phyloP scores from a whole-genome alignment of 1,139 yeast genomes.

The Lodderomyces beijingensis region DNA sequence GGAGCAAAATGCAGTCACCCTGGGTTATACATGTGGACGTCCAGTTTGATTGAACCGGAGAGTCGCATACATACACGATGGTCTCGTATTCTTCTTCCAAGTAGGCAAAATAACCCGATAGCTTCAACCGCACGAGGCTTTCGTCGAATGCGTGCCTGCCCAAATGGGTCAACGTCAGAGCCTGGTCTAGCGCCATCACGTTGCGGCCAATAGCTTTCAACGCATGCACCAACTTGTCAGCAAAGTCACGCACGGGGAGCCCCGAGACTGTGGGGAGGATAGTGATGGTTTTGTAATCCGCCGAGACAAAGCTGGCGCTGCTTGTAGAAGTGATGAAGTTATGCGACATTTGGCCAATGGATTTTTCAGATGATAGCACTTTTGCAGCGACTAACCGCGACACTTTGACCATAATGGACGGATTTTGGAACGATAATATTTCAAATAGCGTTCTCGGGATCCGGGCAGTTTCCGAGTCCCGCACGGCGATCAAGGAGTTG shows the following conservation, averaged over 20 bases:
- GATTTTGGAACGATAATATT: constrained; percentile 75
- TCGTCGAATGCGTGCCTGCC: constrained; percentile 95
- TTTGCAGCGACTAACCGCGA: constrained; percentile 83
- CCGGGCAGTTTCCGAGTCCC: constrained; percentile 92
- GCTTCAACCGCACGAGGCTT: constrained; percentile 69
- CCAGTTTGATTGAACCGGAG: constrained; percentile 82
- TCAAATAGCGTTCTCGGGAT: constrained; percentile 89
- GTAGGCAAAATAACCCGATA: constrained; percentile 86
- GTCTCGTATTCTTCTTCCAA: constrained; percentile 86
- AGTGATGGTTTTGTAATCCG: constrained; percentile 76
- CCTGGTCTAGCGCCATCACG: constrained; percentile 77
- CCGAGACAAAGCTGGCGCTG: constrained; percentile 27
- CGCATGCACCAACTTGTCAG: constrained; percentile 64
- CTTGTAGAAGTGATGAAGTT: constrained; percentile 23
- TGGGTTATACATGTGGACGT: constrained; percentile 89
- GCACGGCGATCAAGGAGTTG: constrained; percentile 74
- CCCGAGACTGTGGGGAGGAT: constrained; percentile 77
- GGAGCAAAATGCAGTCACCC: constrained; percentile 79
- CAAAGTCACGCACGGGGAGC: constrained; percentile 82
- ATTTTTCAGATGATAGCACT: constrained; percentile 30
- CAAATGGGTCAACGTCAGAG: constrained; percentile 71
- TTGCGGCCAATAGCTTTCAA: constrained; percentile 68
- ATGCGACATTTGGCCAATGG: constrained; percentile 8
- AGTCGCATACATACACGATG: constrained; percentile 83
- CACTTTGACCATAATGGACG: constrained; percentile 86